Conservation (phyloP, 345 rosid species). For the Lepidium didymum region DNA sequence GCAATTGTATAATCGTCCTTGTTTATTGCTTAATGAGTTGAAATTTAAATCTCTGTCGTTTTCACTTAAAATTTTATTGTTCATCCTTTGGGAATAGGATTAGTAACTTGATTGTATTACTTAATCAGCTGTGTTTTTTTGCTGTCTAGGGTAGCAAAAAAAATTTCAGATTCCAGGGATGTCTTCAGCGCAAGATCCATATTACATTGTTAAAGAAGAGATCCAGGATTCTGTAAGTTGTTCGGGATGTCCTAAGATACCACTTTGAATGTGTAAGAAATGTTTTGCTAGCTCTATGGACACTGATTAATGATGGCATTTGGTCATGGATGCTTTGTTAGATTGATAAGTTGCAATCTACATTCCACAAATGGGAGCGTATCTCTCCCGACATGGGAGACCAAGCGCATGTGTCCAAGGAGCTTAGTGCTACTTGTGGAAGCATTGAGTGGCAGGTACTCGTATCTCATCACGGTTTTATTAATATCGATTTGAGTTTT, state of each 20-base stretch:
- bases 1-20: not conserved
- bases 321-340: constrained; percentile 25
- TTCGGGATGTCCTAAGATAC: not conserved
- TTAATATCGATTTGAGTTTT: not conserved
- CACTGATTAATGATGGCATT: not conserved
- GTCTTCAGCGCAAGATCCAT: constrained; percentile 99
- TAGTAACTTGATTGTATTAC: not conserved
- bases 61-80: not conserved
- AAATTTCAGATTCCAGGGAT: constrained; percentile 24
- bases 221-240: constrained; percentile 90
- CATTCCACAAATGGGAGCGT: constrained; percentile 86
- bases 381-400: constrained; percentile 52
- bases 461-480: not conserved
- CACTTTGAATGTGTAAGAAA: no score
- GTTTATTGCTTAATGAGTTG: not conserved
- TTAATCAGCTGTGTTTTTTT: not conserved
- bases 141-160: not conserved
- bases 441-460: constrained; percentile 98
- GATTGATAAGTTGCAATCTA: constrained; percentile 89
- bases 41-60: not conserved
- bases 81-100: not conserved
- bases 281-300: not conserved
- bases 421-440: constrained; percentile 67
- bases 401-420: constrained; percentile 53
- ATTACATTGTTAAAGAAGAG: constrained; percentile 96